Base-by-base conservation (phyloP, 179 eudicot species). In the Beta lomatogona region DNA sequence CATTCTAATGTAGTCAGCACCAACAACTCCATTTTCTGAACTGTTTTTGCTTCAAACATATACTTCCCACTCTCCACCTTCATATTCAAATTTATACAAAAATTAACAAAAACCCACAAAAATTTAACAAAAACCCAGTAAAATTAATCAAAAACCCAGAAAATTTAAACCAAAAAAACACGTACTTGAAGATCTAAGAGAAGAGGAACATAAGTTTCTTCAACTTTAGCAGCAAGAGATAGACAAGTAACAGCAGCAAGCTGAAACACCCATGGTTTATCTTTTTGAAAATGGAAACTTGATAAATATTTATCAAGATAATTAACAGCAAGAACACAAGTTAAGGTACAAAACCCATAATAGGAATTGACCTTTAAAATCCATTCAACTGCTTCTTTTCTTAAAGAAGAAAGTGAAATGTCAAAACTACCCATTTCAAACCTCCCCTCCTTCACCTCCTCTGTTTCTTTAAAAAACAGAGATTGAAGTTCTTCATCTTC, bases 151-250 rank as follows among this genome's bases (percentile, higher is more conserved):
- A 36, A 36, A 36, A 36, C 41, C 41, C 41, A 52, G 15, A 55
- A 54, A 73, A 55, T 22, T 22, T 8, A 36, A 6, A 36, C 13
- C 58, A 8, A 41, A 28, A 9, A 73, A 9, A 5, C 9, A 81
- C 89, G 21, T 92, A 94, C 99, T 89, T 95, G 98, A 60, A 95
- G 93, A 77, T 95, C 93, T 66, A 91, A 28, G 73, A 95, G 93
- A 48, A 91, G 91, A 60, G 98, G 98, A 18, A 91, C 96, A 18
- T 87, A 76, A 60, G 90, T 90, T 78, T 95, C 99, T 89, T 95
- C 98, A 80, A 95, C 93, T 89, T 95, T 95, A 6, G 99, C 98
- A 86, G 98, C 99, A 48, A 95, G 78, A 76, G 99, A 92, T 64
- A 95, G 88, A 80, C 98, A 95, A 79, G 98, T 80, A 14, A 95